Evolutionary conservation across 805 yeast genomes (phyloP).

Genomic region (Candida verbasci): DNA sequence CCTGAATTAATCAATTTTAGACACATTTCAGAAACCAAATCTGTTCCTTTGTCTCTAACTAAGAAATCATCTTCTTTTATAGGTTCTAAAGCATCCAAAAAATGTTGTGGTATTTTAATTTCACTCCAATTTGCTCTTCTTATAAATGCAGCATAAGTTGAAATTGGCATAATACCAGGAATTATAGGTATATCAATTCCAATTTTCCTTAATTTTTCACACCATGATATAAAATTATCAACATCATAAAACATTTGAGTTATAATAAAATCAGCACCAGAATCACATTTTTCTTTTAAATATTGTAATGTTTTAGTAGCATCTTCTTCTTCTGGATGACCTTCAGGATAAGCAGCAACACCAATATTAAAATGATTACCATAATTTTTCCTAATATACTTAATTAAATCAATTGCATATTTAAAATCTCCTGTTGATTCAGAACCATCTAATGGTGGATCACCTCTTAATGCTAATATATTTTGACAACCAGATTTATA

Average conservation of each 20-base stretch:
- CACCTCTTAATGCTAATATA: slow-evolving; percentile 92
- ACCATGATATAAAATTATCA: slow-evolving; percentile 82
- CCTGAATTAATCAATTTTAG: slow-evolving; percentile 64
- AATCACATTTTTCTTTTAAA: slow-evolving; percentile 85
- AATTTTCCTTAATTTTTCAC: slow-evolving; percentile 56
- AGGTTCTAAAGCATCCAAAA: slow-evolving; percentile 67
- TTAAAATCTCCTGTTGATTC: slow-evolving; percentile 79
- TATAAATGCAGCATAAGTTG: slow-evolving; percentile 88
- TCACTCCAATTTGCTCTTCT: slow-evolving; percentile 96
- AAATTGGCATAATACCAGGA: slow-evolving; percentile 98
- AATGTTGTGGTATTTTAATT: slow-evolving; percentile 71
- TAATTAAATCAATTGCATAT: slow-evolving; percentile 83
- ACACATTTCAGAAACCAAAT: slow-evolving; percentile 82
- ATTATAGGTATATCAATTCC: slow-evolving; percentile 85
- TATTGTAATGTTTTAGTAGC: slow-evolving; percentile 50
- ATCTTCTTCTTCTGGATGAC: slow-evolving; percentile 80
- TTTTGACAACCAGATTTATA: slow-evolving; percentile 91
- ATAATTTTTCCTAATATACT: slow-evolving; percentile 67
- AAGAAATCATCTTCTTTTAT: slow-evolving; percentile 85
- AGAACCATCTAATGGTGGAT: slow-evolving; percentile 77
- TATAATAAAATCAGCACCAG: slow-evolving; percentile 89
- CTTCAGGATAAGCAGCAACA: slow-evolving; percentile 97
- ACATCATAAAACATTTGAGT: slow-evolving; percentile 98
- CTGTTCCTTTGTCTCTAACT: slow-evolving; percentile 82
- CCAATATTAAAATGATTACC: slow-evolving; percentile 93